These are phyloP conservation scores for Cryptococcus maquisensis DNA, from an alignment of 1,284 basidiomycete genomes.

Conservation along the genomic window DNA sequence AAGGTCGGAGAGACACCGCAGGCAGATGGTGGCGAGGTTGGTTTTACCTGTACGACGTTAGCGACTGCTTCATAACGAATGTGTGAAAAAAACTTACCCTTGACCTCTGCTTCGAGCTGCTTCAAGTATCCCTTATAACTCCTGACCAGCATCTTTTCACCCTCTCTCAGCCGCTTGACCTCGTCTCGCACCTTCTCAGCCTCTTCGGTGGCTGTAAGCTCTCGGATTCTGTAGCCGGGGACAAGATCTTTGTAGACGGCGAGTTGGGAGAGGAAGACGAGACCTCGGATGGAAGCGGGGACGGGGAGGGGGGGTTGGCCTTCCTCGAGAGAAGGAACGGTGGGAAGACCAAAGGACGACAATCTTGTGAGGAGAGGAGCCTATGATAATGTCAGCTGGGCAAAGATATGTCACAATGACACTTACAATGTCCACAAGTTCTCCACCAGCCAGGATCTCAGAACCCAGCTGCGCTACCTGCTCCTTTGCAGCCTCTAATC, in stretches of 20 bases:
- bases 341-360: constrained; percentile 72
- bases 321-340: constrained; percentile 64
- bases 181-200: constrained; percentile 91
- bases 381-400: constrained; percentile 66
- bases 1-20: constrained; percentile 84
- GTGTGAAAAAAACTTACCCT: constrained; percentile 57
- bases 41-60: constrained; percentile 57
- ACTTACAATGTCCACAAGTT: constrained; percentile 50
- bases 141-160: constrained; percentile 89
- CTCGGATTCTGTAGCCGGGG: constrained; percentile 72
- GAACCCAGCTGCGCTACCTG: constrained; percentile 85
- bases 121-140: constrained; percentile 88
- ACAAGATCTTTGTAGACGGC: constrained; percentile 95
- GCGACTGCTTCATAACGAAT: no score
- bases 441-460: constrained; percentile 72
- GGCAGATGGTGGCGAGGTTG: constrained; percentile 64
- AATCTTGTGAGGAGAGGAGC: constrained; percentile 78
- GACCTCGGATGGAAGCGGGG: constrained; percentile 75
- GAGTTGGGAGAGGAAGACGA: constrained; percentile 84
- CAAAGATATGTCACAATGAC: neutral
- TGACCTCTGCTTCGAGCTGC: constrained; percentile 76
- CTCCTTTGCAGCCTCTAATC: constrained; percentile 76
- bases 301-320: constrained; percentile 62
- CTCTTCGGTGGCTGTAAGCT: constrained; percentile 84
- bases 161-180: constrained; percentile 84